Conservation (phyloP, 495 filamentous ascomycete genomes). For the Chaetomium cochliodes region DNA sequence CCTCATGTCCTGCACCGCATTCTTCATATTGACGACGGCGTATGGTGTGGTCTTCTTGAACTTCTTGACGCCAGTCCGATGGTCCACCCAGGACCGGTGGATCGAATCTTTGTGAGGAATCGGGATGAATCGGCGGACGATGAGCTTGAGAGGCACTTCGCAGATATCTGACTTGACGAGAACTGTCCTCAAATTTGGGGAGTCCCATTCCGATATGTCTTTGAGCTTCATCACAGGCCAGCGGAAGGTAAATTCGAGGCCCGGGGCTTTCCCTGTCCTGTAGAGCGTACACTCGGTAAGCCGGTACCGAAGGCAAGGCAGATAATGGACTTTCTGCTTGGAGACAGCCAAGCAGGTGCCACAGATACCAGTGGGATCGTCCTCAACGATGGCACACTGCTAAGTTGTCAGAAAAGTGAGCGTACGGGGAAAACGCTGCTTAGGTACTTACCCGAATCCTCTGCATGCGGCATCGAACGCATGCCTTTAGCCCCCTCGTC, state of each 20-base stretch:
- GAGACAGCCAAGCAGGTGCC: constrained; percentile 25
- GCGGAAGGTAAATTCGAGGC: constrained; percentile 25
- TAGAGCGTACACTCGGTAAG: constrained; percentile 26
- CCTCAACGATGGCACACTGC: constrained; percentile 20
- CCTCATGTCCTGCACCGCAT: constrained; percentile 16
- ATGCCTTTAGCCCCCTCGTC: constrained; percentile 26
- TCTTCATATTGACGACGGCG: constrained; percentile 27
- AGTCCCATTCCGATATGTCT: constrained; percentile 27
- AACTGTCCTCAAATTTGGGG: constrained; percentile 19
- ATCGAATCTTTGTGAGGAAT: constrained; percentile 23
- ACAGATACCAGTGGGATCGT: constrained; percentile 26
- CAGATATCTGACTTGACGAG: constrained; percentile 25
- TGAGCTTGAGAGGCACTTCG: constrained; percentile 24
- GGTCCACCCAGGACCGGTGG: constrained; percentile 26
- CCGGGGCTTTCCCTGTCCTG: constrained; percentile 22
- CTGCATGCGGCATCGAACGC: constrained; percentile 30
- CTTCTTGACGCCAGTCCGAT: constrained; percentile 20
- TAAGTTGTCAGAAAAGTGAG: background rate
- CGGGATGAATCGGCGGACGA: constrained; percentile 27
- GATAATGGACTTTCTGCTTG: constrained; percentile 18
- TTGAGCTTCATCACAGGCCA: constrained; percentile 31
- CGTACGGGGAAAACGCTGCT: too few relatives aligned
- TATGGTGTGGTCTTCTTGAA: constrained; percentile 22
- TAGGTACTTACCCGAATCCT: constrained; percentile 27
- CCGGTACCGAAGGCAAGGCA: constrained; percentile 29